Evolutionary conservation across 176 grass and related monocot species (phyloP).

Genomic region (Aegilops sharonensis): DNA sequence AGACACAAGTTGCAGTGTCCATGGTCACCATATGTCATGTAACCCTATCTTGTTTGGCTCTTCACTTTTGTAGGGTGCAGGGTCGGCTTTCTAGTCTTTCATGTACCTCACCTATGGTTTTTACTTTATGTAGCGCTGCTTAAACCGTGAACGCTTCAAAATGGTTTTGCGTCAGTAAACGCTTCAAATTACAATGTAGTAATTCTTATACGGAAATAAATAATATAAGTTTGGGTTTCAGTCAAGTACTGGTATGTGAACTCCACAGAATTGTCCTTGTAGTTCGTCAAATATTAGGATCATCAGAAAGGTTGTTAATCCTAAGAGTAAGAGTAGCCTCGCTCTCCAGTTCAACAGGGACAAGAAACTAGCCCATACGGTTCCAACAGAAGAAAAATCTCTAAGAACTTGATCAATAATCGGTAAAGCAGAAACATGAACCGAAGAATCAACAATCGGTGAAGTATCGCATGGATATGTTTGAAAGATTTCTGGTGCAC

Average conservation of each 20-base stretch:
- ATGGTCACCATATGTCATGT: conserved; percentile 20
- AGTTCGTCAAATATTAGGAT: background rate
- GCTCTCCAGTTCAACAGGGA: too few relatives aligned
- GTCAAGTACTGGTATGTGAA: background rate
- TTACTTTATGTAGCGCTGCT: background rate
- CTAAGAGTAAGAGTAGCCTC: too few relatives aligned
- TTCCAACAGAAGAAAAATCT: too few relatives aligned
- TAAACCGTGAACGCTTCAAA: background rate
- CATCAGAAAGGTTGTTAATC: background rate
- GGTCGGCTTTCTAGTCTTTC: conserved; percentile 11
- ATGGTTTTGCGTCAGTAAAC: background rate
- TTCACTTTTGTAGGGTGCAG: conserved; percentile 20
- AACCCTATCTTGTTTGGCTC: conserved; percentile 25
- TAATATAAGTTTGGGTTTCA: background rate
- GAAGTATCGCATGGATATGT: background rate
- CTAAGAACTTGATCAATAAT: too few relatives aligned
- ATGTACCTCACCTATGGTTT: background rate
- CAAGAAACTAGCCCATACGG: too few relatives aligned
- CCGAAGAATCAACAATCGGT: background rate
- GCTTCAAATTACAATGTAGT: background rate
- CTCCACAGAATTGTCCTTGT: background rate
- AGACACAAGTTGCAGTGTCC: conserved; percentile 15
- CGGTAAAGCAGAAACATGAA: too few relatives aligned
- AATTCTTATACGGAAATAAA: background rate
- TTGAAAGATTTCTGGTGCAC: background rate